Conservation (phyloP, 176 grass and related monocot genomes). For the Alloteropsis semialata region DNA sequence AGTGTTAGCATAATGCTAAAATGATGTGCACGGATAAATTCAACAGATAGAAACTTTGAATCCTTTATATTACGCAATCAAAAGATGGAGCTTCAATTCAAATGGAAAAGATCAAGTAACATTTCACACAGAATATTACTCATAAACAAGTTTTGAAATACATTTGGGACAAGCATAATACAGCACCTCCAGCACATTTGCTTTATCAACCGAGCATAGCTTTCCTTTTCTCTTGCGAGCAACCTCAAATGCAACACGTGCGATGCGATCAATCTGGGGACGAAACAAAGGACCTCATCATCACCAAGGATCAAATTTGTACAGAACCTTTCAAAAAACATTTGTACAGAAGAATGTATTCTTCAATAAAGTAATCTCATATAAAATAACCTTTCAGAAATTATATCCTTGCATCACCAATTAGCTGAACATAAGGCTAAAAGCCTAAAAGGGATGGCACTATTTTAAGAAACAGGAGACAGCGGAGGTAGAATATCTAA, state of each 20-base stretch:
- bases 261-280: slow-evolving; percentile 78
- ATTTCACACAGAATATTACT: slow-evolving; percentile 6
- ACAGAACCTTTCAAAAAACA: not conserved
- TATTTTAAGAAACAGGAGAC: not conserved
- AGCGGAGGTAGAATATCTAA: not conserved
- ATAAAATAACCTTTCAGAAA: not conserved
- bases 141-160: not conserved
- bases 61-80: not conserved
- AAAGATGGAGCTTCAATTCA: not conserved
- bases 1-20: not conserved
- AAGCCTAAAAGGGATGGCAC: not conserved
- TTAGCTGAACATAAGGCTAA: not conserved
- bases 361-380: slow-evolving; percentile 5
- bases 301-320: slow-evolving; percentile 15
- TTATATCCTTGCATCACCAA: not conserved
- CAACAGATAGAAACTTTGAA: not conserved
- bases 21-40: not conserved
- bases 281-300: not conserved
- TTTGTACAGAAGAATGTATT: not conserved
- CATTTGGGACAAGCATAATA: not conserved
- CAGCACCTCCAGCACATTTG: slow-evolving; percentile 90
- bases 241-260: slow-evolving; percentile 82
- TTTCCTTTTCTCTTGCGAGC: slow-evolving; percentile 74
- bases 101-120: not conserved
- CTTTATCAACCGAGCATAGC: slow-evolving; percentile 92